Conservation (phyloP, 2,329 filamentous ascomycete genomes). For the Penicillium freii region DNA sequence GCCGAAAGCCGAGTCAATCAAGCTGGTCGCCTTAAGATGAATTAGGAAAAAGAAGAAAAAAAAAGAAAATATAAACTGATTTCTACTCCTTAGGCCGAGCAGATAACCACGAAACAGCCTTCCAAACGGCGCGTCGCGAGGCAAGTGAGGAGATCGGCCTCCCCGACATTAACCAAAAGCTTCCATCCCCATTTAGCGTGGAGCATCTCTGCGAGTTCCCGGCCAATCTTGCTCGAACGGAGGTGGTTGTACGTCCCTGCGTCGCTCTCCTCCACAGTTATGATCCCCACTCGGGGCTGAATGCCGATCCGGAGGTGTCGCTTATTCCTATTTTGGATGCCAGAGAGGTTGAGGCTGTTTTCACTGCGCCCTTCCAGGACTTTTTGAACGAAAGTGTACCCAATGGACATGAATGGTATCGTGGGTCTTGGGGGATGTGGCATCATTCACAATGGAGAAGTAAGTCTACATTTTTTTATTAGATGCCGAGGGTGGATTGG, state of each 20-base stretch:
- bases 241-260: slow-evolving; percentile 71
- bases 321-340: slow-evolving; percentile 81
- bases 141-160: slow-evolving; percentile 92
- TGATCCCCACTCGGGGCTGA: slow-evolving; percentile 42
- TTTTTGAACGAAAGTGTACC: slow-evolving; percentile 58
- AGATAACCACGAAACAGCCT: slow-evolving; percentile 58
- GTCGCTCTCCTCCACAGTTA: slow-evolving; percentile 73
- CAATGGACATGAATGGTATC: slow-evolving; percentile 67
- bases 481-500: not conserved
- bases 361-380: slow-evolving; percentile 82
- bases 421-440: slow-evolving; percentile 77
- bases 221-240: slow-evolving; percentile 68
- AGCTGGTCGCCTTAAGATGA: not conserved
- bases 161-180: slow-evolving; percentile 64
- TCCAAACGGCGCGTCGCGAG: slow-evolving; percentile 83
- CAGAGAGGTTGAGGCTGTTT: slow-evolving; percentile 89
- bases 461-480: no score
- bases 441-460: slow-evolving; percentile 72
- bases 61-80: slow-evolving; percentile 3
- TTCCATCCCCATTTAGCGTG: slow-evolving; percentile 76
- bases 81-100: slow-evolving; percentile 49
- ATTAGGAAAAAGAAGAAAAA: not conserved
- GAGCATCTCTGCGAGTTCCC: slow-evolving; percentile 87
- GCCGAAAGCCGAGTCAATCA: not conserved
- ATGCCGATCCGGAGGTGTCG: slow-evolving; percentile 61